These are phyloP conservation scores for Aechmea fasciata DNA, from an alignment of 176 grass and related monocot species.

Conservation along the genomic window DNA sequence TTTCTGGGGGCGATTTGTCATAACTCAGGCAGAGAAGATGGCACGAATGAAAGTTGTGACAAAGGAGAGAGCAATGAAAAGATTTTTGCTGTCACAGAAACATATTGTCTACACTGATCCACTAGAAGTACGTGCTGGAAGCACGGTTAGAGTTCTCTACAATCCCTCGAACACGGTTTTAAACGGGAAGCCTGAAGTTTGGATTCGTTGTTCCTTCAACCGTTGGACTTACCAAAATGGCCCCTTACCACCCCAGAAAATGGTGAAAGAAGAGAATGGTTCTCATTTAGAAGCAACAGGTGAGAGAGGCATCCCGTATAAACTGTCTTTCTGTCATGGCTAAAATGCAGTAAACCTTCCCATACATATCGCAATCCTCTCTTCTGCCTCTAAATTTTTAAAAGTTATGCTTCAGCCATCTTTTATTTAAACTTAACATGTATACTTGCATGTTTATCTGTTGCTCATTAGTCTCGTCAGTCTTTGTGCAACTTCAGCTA, in stretches of 20 bases:
- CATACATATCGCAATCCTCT: no score
- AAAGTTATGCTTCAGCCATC: no score
- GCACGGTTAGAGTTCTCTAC: constrained; percentile 60
- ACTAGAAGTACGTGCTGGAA: constrained; percentile 71
- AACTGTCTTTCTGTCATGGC: no score
- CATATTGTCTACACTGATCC: constrained; percentile 92
- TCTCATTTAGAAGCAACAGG: constrained; percentile 73
- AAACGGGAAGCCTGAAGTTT: constrained; percentile 72
- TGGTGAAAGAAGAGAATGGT: constrained; percentile 50
- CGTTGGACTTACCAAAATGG: constrained; percentile 71
- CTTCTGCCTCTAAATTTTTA: no score
- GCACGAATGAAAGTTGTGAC: constrained; percentile 65
- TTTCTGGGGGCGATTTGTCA: constrained; percentile 12
- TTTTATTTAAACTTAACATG: no score
- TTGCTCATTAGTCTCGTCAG: no score
- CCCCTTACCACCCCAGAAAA: constrained; percentile 69
- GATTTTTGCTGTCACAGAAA: constrained; percentile 84
- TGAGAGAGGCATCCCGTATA: constrained; percentile 6
- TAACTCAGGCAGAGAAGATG: constrained; percentile 44
- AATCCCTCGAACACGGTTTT: constrained; percentile 88
- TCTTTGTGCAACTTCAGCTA: no score
- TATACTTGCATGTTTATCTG: no score
- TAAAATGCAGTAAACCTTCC: no score
- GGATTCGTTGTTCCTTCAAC: constrained; percentile 89
- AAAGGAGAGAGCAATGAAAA: constrained; percentile 76